Conservation (phyloP, 2,329 filamentous ascomycete species). For the Aspergillus sp. region DNA sequence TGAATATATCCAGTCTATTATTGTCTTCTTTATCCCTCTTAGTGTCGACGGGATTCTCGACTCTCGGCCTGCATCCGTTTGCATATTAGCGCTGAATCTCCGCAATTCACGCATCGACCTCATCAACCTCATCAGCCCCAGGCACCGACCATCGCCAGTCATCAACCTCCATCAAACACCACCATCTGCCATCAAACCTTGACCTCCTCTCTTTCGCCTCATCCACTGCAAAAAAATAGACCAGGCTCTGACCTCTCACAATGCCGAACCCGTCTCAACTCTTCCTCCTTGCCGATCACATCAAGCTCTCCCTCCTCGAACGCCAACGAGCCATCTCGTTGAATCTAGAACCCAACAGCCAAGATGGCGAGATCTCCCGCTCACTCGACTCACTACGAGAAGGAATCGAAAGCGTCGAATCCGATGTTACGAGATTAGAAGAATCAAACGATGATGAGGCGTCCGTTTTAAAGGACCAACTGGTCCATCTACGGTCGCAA, state of each 20-base stretch:
- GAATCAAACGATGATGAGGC: slow-evolving; percentile 52
- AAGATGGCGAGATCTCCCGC: slow-evolving; percentile 84
- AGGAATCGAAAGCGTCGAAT: slow-evolving; percentile 69
- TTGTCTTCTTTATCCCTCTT: neutral
- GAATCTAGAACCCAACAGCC: slow-evolving; percentile 73
- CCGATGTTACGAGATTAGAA: slow-evolving; percentile 63
- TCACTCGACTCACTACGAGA: slow-evolving; percentile 84
- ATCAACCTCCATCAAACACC: neutral
- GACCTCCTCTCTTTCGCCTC: neutral
- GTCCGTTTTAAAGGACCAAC: slow-evolving; percentile 62
- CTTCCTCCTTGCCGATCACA: slow-evolving; percentile 90
- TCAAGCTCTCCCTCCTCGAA: slow-evolving; percentile 93
- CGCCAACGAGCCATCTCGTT: slow-evolving; percentile 81
- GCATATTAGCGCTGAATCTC: slow-evolving; percentile 3
- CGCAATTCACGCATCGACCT: neutral
- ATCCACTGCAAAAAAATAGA: slow-evolving; percentile 20
- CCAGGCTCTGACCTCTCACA: slow-evolving; percentile 19
- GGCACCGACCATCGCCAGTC: neutral
- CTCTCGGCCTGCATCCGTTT: slow-evolving; percentile 2
- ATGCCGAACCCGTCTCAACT: slow-evolving; percentile 68
- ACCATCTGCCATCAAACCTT: neutral
- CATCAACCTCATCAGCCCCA: neutral
- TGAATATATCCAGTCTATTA: too few relatives aligned
- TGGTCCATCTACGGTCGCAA: slow-evolving; percentile 69
- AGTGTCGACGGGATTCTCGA: neutral